Base-by-base conservation (phyloP, 192 early-diverging fungal genomes). In the Coemansia sp. region DNA sequence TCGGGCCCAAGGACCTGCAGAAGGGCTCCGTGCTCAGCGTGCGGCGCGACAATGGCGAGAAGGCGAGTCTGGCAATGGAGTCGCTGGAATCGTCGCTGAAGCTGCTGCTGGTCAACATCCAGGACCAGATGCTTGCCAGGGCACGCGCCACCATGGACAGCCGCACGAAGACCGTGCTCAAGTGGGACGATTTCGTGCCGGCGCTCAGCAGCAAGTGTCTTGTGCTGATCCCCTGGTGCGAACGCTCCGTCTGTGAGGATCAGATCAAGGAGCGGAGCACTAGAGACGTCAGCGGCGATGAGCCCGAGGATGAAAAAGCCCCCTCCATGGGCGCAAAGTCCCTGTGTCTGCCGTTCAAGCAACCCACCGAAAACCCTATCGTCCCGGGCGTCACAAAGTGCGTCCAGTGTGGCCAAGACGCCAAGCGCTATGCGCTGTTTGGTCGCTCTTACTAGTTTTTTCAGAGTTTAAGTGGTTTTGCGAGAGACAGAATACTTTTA, bases 291-390 rank as follows among this genome's bases (percentile, higher is more conserved):
- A 75, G 66, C 43, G 63, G 71, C 49, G 89, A 86, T 40, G 92
- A 99, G 86, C 87, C 89, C 40, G 89, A 90, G 67, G 96, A 99
- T 71, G 96, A 98, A 44, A 92, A 92, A 85, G 98, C 94, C 61
- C 98, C 98, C 42, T 97, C 96, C 18, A 99, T 99, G 98, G 98
- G 98, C 62, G 98, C 98, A 67, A 99, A 99, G 84, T 95, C 96
- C 7, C 89, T 99, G 38, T 99, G 98, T 81, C 92, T 97, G 80
- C 98, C 98, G 26, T 93, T 93, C 74, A 85, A 89, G 54, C 96
- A 99, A 89, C 96, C 98, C 64, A 82, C 83, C 10, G 88, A 97
- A 54, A 91, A 87, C 59, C 87, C 91, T 4, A 87, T 99, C 52
- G 79, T 90, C 56, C 87, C 87, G 43, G 94, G 93, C 67, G 87